These are phyloP conservation scores for Plasmodium knowlesi DNA, from an alignment of 169 alveolate species.

Conservation along the genomic window DNA sequence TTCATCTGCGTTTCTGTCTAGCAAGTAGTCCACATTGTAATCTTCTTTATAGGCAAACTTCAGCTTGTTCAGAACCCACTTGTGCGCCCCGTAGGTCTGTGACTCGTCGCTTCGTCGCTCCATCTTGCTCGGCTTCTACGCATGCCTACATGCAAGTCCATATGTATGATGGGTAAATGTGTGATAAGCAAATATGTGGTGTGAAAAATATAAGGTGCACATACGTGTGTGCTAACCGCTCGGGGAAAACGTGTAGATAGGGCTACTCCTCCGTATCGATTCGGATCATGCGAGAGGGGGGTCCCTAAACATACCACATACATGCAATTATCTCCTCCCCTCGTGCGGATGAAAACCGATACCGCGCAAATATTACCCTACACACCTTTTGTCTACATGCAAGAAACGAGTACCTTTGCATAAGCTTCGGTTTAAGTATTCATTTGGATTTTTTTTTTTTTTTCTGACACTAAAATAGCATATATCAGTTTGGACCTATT, in stretches of 20 bases:
- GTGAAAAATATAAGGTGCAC: background rate
- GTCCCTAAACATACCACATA: background rate
- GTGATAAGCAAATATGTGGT: background rate
- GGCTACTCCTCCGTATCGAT: background rate
- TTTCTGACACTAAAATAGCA: background rate
- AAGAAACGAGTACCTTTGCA: background rate
- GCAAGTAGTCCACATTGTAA: conserved; percentile 37
- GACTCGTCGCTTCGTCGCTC: conserved; percentile 43
- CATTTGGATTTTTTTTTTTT: background rate
- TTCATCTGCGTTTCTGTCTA: conserved; percentile 42
- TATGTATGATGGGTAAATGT: background rate
- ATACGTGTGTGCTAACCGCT: background rate
- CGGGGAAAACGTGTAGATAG: background rate
- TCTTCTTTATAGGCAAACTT: conserved; percentile 64
- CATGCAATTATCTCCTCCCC: background rate
- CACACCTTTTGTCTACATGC: background rate
- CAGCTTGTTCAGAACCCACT: conserved; percentile 53
- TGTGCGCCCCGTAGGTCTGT: conserved; percentile 20
- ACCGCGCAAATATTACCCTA: background rate
- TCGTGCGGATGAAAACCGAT: background rate
- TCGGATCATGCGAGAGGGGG: background rate
- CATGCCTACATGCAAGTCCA: background rate
- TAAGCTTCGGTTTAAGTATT: background rate
- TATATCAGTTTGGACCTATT: background rate
- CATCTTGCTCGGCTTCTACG: conserved; percentile 20